phyloP scores from a whole-genome alignment of 257 asterid genomes.

The Plantago major region DNA sequence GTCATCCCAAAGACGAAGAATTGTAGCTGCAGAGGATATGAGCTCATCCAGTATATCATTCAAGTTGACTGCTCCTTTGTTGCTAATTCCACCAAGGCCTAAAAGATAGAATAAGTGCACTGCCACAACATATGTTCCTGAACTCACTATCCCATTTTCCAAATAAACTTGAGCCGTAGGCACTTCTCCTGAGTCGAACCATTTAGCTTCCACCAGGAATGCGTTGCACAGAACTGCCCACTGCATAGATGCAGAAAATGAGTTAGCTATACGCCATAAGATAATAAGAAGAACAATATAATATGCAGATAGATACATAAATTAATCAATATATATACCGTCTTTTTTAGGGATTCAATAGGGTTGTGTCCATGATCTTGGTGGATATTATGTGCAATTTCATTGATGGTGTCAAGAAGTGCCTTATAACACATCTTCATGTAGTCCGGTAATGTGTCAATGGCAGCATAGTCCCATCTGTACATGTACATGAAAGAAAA shows the following conservation, averaged over 20 bases:
- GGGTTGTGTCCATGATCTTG: slow-evolving; percentile 34
- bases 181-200: slow-evolving; percentile 29
- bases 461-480: slow-evolving; percentile 41
- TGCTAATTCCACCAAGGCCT: neutral
- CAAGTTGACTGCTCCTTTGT: neutral
- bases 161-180: slow-evolving; percentile 37
- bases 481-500: neutral
- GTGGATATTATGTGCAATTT: slow-evolving; percentile 20
- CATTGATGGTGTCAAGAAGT: slow-evolving; percentile 34
- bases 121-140: slow-evolving; percentile 34
- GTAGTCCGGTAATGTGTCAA: slow-evolving; percentile 34
- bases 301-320: too few relatives aligned
- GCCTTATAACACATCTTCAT: slow-evolving; percentile 42
- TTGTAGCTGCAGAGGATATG: neutral
- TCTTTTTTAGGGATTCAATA: slow-evolving; percentile 14
- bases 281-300: too few relatives aligned
- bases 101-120: neutral
- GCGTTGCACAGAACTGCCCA: slow-evolving; percentile 30
- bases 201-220: slow-evolving; percentile 41
- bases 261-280: neutral
- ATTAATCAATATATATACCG: slow-evolving; percentile 6
- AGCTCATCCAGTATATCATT: neutral
- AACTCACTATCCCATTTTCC: slow-evolving; percentile 38
- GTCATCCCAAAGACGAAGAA: slow-evolving; percentile 16
- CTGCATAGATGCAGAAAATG: neutral